Base-by-base conservation (phyloP, 306 rosid genomes). In the Lablab purpureus region DNA sequence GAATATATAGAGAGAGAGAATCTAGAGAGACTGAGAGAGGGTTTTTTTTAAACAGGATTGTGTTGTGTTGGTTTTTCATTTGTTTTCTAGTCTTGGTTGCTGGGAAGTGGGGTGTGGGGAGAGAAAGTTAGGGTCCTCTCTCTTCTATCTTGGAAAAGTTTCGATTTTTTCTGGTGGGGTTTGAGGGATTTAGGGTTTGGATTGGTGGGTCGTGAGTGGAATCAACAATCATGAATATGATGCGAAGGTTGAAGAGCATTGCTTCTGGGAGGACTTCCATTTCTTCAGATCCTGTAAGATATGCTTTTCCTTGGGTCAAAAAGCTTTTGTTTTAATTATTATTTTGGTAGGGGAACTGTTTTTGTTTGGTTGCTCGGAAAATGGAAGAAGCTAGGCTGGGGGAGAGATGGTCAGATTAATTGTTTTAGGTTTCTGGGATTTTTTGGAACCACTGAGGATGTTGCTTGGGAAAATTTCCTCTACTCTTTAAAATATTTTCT, bases 201-300 rank as follows among this genome's bases (percentile, higher is more conserved):
- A 28, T 69, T 80, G 87, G 64, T 70, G 69, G 40, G 62, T 43
- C 12, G 64, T 76, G 73, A 59, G 56, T 59, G 64, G 55, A 68
- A 52, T 68, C 13, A 10, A 84, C 68, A 76, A 71, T 56, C 73
- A 90, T 84, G 85, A 84, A 84, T 67, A 81, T 83, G 98, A 91
- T 96, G 99, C 91, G 99, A 78, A 87, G 98, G 84, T 88, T 96
- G 68, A 96, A 93, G 78, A 96, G 97, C 97, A 91, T 96, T 91
- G 94, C 99, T 67, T 93, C 99, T 45, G 99, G 99, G 28, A 87
- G 98, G 70, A 84, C 90, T 71, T 96, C 99, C 10, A 54, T 96
- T 85, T 93, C 98, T 11, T 91, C 99, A 62, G 99, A 96, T 70
- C 97, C 94, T 69, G 99, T 96, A 81, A 88, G 97, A 76, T 52